Conservation (phyloP, 768 basidiomycete genomes). For the Kwoniella dejecticola region DNA sequence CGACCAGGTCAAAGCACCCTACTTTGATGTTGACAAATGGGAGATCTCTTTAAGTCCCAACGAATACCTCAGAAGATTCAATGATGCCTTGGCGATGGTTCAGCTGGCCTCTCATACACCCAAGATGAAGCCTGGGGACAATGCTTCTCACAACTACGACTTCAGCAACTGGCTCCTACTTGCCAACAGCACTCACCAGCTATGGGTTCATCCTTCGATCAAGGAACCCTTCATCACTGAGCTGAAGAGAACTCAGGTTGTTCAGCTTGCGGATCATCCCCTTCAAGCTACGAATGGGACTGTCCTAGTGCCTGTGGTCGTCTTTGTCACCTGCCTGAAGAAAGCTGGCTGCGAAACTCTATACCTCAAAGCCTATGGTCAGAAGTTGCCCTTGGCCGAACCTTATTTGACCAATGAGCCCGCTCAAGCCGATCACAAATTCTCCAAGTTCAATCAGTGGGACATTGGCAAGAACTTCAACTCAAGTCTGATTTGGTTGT, state of each 20-base stretch:
- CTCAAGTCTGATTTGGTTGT: neutral
- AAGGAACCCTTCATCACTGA: slow-evolving; percentile 13
- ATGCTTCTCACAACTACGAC: neutral
- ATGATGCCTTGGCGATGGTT: slow-evolving; percentile 14
- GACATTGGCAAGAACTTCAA: neutral
- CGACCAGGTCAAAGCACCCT: too few relatives aligned
- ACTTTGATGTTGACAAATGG: slow-evolving; percentile 30
- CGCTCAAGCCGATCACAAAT: slow-evolving; percentile 10
- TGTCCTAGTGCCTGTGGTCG: slow-evolving; percentile 11
- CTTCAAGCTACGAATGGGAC: slow-evolving; percentile 22
- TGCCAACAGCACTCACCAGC: slow-evolving; percentile 20
- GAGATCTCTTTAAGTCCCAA: slow-evolving; percentile 20
- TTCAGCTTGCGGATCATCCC: slow-evolving; percentile 2
- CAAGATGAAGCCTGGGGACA: neutral
- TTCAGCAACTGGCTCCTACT: slow-evolving; percentile 17
- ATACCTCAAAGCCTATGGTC: slow-evolving; percentile 29
- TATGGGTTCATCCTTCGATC: slow-evolving; percentile 20
- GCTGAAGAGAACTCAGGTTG: slow-evolving; percentile 16
- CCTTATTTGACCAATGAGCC: slow-evolving; percentile 19
- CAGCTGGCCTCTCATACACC: slow-evolving; percentile 3
- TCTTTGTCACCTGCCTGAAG: slow-evolving; percentile 27
- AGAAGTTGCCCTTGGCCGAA: slow-evolving; percentile 23
- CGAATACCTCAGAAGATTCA: slow-evolving; percentile 13
- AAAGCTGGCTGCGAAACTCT: slow-evolving; percentile 15
- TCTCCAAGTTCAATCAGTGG: neutral